Percentiles rank a stretch among this genome's conserved stretches.
Conservation (phyloP, 1,284 basidiomycete species). For the Heterobasidion parviporum region DNA sequence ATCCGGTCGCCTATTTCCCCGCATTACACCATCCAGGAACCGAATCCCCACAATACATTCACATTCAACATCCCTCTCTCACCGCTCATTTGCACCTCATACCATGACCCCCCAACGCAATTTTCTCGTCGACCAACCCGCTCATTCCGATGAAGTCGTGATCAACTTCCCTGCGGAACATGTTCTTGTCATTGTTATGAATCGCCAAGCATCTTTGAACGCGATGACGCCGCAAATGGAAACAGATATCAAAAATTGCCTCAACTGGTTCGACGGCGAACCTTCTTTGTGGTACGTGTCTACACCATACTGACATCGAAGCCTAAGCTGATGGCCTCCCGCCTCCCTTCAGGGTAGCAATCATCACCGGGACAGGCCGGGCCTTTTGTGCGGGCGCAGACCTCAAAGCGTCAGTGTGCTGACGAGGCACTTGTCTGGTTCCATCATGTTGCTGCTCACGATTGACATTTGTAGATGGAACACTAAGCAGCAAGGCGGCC, state of each 20-base stretch:
- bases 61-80: no score
- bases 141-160: constrained; percentile 47
- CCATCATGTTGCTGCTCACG: constrained; percentile 6
- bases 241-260: constrained; percentile 43
- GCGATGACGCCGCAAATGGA: constrained; percentile 61
- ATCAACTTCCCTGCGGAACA: constrained; percentile 57
- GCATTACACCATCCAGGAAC: not conserved
- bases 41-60: no score
- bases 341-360: constrained; percentile 46
- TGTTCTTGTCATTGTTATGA: constrained; percentile 66
- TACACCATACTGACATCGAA: not conserved
- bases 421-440: constrained; percentile 7
- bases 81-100: no score
- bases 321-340: not conserved
- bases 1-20: not conserved
- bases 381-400: constrained; percentile 81
- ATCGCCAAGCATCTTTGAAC: constrained; percentile 68
- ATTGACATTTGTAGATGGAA: constrained; percentile 36
- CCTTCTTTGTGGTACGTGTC: constrained; percentile 57
- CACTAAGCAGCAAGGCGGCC: constrained; percentile 32
- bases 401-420: constrained; percentile 49
- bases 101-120: no score
- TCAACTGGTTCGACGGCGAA: constrained; percentile 77
- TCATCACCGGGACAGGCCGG: constrained; percentile 72
- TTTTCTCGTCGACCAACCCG: constrained; percentile 18